Conservation (phyloP, 2,329 filamentous ascomycete genomes). For the Alternaria metachromatica region DNA sequence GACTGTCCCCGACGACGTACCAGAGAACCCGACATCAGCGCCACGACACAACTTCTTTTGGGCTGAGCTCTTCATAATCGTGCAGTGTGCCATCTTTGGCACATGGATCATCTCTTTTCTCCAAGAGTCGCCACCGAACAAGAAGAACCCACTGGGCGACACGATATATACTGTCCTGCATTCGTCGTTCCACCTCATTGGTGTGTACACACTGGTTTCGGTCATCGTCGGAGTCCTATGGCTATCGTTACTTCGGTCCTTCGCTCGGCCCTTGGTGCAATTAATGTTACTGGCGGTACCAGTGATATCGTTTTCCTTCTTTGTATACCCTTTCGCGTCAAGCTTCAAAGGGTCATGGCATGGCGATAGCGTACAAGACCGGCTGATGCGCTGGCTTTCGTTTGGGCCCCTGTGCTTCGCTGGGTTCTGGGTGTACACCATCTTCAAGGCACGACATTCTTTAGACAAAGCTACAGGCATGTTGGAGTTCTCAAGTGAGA, state of each 20-base stretch:
- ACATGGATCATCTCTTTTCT: constrained; percentile 90
- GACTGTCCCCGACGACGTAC: constrained; percentile 63
- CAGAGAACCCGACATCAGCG: constrained; percentile 52
- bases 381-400: constrained; percentile 85
- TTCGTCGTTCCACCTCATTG: constrained; percentile 86
- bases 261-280: constrained; percentile 82
- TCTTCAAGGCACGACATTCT: constrained; percentile 79
- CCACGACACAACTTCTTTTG: constrained; percentile 85
- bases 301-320: constrained; percentile 85
- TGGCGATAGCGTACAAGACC: constrained; percentile 83
- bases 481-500: constrained; percentile 88
- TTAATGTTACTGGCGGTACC: constrained; percentile 85
- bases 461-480: constrained; percentile 85
- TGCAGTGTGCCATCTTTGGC: constrained; percentile 81
- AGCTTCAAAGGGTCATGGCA: constrained; percentile 81
- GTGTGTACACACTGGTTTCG: constrained; percentile 89
- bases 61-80: constrained; percentile 87
- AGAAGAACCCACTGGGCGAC: constrained; percentile 79
- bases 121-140: constrained; percentile 76
- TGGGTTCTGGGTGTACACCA: constrained; percentile 81
- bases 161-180: constrained; percentile 92
- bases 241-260: constrained; percentile 86
- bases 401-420: constrained; percentile 76
- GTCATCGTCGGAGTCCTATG: constrained; percentile 87
- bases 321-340: constrained; percentile 86